Evolutionary conservation across 2,329 filamentous ascomycete species (phyloP).

Genomic region (Aureobasidium melanogenum): DNA sequence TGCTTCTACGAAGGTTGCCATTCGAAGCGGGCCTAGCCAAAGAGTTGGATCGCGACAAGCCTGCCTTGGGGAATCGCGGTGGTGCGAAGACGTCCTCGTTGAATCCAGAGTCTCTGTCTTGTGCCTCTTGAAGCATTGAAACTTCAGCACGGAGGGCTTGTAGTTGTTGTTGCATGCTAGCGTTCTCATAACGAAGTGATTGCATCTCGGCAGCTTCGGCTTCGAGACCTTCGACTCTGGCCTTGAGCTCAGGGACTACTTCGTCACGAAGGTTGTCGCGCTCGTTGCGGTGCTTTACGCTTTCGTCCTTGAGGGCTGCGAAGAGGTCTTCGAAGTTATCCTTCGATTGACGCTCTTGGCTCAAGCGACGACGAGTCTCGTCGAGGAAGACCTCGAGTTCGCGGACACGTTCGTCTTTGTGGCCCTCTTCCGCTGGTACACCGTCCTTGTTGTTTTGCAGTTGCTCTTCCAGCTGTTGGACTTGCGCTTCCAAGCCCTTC

Average conservation of each 20-base stretch:
- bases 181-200: conserved; percentile 67
- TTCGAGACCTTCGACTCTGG: conserved; percentile 71
- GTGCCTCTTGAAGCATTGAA: conserved; percentile 41
- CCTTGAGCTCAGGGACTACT: conserved; percentile 68
- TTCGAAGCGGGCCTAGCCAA: conserved; percentile 46
- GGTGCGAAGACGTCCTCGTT: conserved; percentile 40
- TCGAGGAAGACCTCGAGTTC: conserved; percentile 76
- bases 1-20: conserved; percentile 23
- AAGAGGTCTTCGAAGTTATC: conserved; percentile 91
- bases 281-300: conserved; percentile 76
- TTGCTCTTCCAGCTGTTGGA: conserved; percentile 71
- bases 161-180: conserved; percentile 80
- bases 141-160: conserved; percentile 51
- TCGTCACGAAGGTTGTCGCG: conserved; percentile 87
- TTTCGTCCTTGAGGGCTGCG: conserved; percentile 70
- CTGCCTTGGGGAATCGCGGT: conserved; percentile 23
- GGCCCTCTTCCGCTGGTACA: conserved; percentile 23
- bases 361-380: conserved; percentile 69
- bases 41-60: conserved; percentile 44
- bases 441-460: conserved; percentile 44
- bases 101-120: conserved; percentile 36
- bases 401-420: conserved; percentile 52
- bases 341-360: conserved; percentile 79
- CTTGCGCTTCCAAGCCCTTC: conserved; percentile 70
- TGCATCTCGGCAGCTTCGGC: conserved; percentile 62